Evolutionary conservation across 106 monocot genomes (phyloP), one percentile per base, ranked within the genome.

Genomic region (Agapanthus africanus): DNA sequence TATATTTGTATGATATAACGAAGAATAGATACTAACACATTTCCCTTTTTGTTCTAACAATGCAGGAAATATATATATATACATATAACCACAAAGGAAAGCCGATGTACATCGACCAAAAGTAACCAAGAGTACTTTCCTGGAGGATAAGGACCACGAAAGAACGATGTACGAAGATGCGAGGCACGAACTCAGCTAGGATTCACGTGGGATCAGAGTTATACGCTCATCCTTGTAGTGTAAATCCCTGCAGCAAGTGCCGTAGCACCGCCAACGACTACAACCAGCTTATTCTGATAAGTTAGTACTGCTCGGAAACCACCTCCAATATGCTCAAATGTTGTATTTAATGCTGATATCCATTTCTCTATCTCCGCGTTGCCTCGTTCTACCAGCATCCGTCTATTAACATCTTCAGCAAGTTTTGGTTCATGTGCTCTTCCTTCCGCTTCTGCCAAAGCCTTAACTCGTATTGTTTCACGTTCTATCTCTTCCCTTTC

Each of bases 241-340:
- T 95, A 95, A 46, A 95, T 77, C 27, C 95, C 95, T 66, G 91
- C 91, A 63, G 95, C 95, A 49, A 95, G 83, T 37, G 95, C 95
- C 34, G 91, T 95, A 30, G 84, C 79, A 69, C 95, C 95, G 1
- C 91, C 95, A 65, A 95, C 95, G 25, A 86, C 82, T 41, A 95
- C 91, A 68, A 86, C 82, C 79, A 95, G 66, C 81, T 95, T 95
- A 68, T 91, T 86, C 62, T 91, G 91, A 82, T 95, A 88, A 26
- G 95, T 91, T 72, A 95, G 63, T 79, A 95, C 78, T 47, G 91
- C 84, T 23, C 76, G 77, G 11, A 95, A 33, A 54, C 95, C 95
- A 90, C 94, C 94, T 91, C 90, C 94, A 72, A 94, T 85, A 70
- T 94, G 94, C 42, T 82, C 91, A 78, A 94, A 94, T 38, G 94